These are phyloP conservation scores for Sporothrix curviconia DNA, from an alignment of 2,329 filamentous ascomycete species.

Conservation along the genomic window DNA sequence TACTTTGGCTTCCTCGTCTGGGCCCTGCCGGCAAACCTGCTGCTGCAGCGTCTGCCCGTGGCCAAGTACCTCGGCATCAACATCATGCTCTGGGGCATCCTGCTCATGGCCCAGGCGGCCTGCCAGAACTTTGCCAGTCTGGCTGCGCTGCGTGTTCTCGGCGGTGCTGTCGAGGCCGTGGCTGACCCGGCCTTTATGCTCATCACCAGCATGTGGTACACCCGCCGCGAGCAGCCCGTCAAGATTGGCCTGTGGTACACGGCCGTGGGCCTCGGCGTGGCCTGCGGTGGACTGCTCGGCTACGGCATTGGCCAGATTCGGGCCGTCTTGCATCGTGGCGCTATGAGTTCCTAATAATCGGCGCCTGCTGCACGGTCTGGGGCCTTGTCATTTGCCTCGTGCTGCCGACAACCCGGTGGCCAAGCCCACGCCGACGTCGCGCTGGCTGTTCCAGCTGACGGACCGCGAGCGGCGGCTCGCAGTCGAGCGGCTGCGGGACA, in stretches of 20 bases:
- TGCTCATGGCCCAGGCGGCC: constrained; percentile 45
- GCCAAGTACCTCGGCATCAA: constrained; percentile 34
- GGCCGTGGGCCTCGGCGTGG: constrained; percentile 45
- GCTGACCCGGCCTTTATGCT: constrained; percentile 49
- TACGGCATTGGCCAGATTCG: constrained; percentile 56
- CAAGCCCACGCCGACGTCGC: constrained; percentile 29
- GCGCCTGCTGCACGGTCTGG: constrained; percentile 51
- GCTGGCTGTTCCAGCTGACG: constrained; percentile 34
- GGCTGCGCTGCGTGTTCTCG: constrained; percentile 49
- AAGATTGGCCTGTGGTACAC: constrained; percentile 49
- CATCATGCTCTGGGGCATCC: constrained; percentile 50
- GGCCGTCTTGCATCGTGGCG: constrained; percentile 55
- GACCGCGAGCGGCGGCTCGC: constrained; percentile 47
- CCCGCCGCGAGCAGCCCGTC: constrained; percentile 56
- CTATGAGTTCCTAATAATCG: constrained; percentile 62
- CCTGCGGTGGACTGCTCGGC: constrained; percentile 39
- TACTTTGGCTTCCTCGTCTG: constrained; percentile 40
- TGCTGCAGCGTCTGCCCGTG: constrained; percentile 29
- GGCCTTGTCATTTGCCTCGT: constrained; percentile 51
- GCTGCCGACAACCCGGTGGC: constrained; percentile 53
- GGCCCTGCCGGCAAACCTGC: constrained; percentile 26
- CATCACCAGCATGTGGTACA: constrained; percentile 61
- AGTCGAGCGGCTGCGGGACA: constrained; percentile 47
- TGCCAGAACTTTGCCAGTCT: constrained; percentile 51
- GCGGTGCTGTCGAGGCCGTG: constrained; percentile 58